phyloP scores from a whole-genome alignment of 129 eudicot species.

The Tagetes patula region DNA sequence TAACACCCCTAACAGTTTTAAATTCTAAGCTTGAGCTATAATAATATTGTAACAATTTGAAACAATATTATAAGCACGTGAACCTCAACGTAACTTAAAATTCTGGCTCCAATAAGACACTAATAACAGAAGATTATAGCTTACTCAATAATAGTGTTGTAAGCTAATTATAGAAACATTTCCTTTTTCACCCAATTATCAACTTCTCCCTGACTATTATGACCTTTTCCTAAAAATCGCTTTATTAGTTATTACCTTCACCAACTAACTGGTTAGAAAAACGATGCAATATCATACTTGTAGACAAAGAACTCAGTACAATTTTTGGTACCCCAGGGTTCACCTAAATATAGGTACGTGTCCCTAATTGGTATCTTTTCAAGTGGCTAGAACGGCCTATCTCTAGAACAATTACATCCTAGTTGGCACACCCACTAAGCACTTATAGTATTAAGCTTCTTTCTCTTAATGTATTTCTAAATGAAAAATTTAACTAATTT shows the following conservation, averaged over 20 bases:
- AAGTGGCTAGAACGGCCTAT: background rate
- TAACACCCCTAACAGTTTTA: background rate
- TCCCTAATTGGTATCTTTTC: background rate
- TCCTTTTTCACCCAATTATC: background rate
- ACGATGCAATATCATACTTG: background rate
- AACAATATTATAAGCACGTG: background rate
- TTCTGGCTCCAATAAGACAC: background rate
- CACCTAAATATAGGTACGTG: background rate
- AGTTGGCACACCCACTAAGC: background rate
- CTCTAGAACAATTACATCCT: background rate
- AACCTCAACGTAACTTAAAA: background rate
- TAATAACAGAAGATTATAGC: background rate
- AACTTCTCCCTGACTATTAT: background rate
- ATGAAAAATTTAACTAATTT: conserved; percentile 3
- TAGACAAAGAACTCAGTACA: background rate
- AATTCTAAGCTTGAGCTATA: background rate
- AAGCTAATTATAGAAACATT: background rate
- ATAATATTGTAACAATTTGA: background rate
- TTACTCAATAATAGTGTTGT: background rate
- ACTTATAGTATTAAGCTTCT: conserved; percentile 7
- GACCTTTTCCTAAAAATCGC: background rate
- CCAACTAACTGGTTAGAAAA: background rate
- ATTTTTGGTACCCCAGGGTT: background rate
- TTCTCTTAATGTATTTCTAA: background rate
- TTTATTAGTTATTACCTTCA: background rate